Conservation (phyloP, 1,284 basidiomycete species). For the Chalciporus sp. region DNA sequence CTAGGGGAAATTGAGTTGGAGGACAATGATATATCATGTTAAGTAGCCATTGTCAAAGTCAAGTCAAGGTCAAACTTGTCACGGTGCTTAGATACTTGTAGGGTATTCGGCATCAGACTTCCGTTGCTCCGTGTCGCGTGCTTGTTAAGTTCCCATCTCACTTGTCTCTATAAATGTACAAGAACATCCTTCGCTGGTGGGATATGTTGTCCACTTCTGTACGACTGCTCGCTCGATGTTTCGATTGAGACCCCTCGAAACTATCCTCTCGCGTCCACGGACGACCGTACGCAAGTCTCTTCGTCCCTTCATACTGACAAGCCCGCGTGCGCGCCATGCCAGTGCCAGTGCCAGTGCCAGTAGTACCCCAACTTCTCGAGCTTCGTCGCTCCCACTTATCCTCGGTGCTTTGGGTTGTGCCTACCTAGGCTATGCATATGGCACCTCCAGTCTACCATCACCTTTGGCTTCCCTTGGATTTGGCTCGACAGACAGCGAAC, state of each 20-base stretch:
- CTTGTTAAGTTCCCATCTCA: too few species aligned
- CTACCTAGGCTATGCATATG: slow-evolving; percentile 30
- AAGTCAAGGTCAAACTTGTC: too few species aligned
- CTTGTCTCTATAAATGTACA: not conserved
- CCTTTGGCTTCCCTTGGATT: slow-evolving; percentile 9
- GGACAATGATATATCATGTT: too few species aligned
- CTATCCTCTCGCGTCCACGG: not conserved
- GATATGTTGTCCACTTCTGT: not conserved
- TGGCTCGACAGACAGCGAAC: slow-evolving; percentile 9
- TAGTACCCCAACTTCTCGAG: not conserved
- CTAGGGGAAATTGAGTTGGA: too few species aligned
- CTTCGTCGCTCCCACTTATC: slow-evolving; percentile 10
- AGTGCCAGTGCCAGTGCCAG: slow-evolving; percentile 19
- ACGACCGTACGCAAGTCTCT: not conserved
- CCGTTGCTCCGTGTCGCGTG: too few species aligned
- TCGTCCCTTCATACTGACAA: not conserved
- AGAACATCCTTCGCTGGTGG: not conserved
- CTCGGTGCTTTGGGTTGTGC: slow-evolving; percentile 27
- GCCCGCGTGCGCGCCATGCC: slow-evolving; percentile 7
- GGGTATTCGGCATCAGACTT: too few species aligned
- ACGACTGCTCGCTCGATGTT: slow-evolving; percentile 14
- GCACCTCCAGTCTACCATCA: slow-evolving; percentile 13
- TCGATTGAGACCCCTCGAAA: slow-evolving; percentile 11
- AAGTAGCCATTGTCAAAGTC: too few species aligned
- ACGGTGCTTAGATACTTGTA: too few species aligned